These are phyloP conservation scores for Posidonia oceanica DNA, from an alignment of 116 monocot genomes.

Conservation along the genomic window DNA sequence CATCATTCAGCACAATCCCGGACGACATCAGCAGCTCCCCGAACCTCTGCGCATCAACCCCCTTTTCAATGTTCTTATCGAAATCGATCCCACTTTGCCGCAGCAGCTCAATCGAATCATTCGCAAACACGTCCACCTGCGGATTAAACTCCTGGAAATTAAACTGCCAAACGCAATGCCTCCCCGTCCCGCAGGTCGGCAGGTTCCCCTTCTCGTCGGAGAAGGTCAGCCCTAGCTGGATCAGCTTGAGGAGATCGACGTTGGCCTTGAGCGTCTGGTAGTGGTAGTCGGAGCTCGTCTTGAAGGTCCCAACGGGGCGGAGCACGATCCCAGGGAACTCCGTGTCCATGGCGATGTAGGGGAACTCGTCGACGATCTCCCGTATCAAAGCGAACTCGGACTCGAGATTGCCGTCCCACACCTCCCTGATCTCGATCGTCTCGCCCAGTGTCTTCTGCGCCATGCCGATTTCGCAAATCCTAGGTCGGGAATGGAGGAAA, in stretches of 20 bases:
- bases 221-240: conserved; percentile 37
- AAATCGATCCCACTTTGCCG: conserved; percentile 24
- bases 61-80: conserved; percentile 12
- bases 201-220: conserved; percentile 20
- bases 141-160: conserved; percentile 42
- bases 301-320: conserved; percentile 51
- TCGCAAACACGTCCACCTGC: conserved; percentile 12
- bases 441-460: background rate
- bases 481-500: background rate
- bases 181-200: conserved; percentile 11
- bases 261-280: conserved; percentile 32
- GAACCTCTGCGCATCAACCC: conserved; percentile 17
- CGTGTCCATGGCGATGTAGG: conserved; percentile 69
- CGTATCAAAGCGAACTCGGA: conserved; percentile 66
- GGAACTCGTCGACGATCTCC: conserved; percentile 45
- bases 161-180: conserved; percentile 33
- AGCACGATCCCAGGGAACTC: conserved; percentile 76
- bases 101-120: conserved; percentile 30
- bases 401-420: conserved; percentile 60
- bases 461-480: background rate
- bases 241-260: conserved; percentile 29
- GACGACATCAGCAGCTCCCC: conserved; percentile 54
- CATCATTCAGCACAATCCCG: conserved; percentile 43
- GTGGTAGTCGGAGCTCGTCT: conserved; percentile 35
- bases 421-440: conserved; percentile 60